Percentiles rank a stretch among this genome's conserved stretches.
These are phyloP conservation scores for Umbelopsis sp. DNA, from an alignment of 192 early-diverging fungal genomes.

Conservation along the genomic window DNA sequence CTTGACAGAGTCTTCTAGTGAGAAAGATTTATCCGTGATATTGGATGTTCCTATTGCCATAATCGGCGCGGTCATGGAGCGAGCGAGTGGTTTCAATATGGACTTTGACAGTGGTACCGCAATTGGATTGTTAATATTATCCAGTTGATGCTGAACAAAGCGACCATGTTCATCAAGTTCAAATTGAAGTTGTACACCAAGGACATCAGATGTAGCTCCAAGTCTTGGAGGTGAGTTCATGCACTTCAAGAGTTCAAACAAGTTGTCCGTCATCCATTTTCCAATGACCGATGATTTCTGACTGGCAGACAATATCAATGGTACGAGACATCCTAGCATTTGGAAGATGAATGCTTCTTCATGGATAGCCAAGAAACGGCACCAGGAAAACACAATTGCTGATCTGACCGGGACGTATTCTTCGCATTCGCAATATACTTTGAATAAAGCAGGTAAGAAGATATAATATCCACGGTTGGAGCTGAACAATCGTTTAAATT, in stretches of 20 bases:
- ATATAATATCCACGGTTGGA: conserved; percentile 54
- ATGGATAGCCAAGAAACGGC: conserved; percentile 53
- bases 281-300: conserved; percentile 38
- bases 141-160: conserved; percentile 30
- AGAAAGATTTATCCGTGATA: conserved; percentile 38
- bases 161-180: conserved; percentile 40
- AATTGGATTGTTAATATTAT: conserved; percentile 29
- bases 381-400: conserved; percentile 50
- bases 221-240: conserved; percentile 39
- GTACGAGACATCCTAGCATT: conserved; percentile 51
- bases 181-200: conserved; percentile 37
- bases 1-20: conserved; percentile 52
- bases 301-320: conserved; percentile 45
- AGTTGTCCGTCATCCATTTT: conserved; percentile 41
- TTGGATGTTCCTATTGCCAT: conserved; percentile 17
- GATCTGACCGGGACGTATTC: conserved; percentile 35
- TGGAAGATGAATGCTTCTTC: conserved; percentile 63
- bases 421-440: conserved; percentile 53
- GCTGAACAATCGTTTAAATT: conserved; percentile 53
- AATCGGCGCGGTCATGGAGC: conserved; percentile 23
- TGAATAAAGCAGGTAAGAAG: conserved; percentile 55
- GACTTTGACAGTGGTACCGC: conserved; percentile 29
- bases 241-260: conserved; percentile 50
- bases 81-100: conserved; percentile 33
- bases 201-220: conserved; percentile 30